phyloP scores from a whole-genome alignment of 305 asterid species.

The Fraxinus dipetala region DNA sequence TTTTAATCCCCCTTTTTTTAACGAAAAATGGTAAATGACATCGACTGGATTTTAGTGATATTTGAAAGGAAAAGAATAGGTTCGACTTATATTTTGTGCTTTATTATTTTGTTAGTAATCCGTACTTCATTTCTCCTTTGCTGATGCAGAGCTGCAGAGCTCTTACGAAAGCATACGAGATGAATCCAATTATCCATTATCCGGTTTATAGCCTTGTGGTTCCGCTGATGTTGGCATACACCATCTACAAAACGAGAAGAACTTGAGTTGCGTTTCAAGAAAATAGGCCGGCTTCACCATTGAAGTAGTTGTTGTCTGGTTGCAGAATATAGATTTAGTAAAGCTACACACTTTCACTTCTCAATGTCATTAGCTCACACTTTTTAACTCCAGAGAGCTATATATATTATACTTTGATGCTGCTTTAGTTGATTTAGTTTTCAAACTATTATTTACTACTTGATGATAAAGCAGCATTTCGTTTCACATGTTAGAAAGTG shows the following conservation, averaged over 20 bases:
- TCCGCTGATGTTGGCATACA: constrained; percentile 66
- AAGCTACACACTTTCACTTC: background rate
- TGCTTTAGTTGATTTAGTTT: background rate
- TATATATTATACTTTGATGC: background rate
- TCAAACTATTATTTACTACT: background rate
- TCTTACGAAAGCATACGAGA: constrained; percentile 74
- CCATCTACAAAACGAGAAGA: constrained; percentile 58
- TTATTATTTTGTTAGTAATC: background rate
- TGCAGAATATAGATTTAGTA: background rate
- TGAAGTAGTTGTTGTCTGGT: background rate
- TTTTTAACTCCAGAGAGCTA: background rate
- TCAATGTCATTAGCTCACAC: background rate
- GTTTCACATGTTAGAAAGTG: background rate
- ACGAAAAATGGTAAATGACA: background rate
- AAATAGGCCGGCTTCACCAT: constrained; percentile 4
- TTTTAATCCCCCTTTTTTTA: background rate
- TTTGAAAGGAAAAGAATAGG: background rate
- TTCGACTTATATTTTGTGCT: background rate
- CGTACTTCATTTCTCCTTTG: constrained; percentile 9
- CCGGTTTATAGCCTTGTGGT: constrained; percentile 61
- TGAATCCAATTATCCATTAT: constrained; percentile 74
- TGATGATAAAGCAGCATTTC: background rate
- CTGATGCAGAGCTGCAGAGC: constrained; percentile 68
- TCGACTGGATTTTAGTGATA: background rate
- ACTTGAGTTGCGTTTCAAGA: constrained; percentile 18